phyloP scores from a whole-genome alignment of 1,284 basidiomycete species.

The Ganoderma sinense region DNA sequence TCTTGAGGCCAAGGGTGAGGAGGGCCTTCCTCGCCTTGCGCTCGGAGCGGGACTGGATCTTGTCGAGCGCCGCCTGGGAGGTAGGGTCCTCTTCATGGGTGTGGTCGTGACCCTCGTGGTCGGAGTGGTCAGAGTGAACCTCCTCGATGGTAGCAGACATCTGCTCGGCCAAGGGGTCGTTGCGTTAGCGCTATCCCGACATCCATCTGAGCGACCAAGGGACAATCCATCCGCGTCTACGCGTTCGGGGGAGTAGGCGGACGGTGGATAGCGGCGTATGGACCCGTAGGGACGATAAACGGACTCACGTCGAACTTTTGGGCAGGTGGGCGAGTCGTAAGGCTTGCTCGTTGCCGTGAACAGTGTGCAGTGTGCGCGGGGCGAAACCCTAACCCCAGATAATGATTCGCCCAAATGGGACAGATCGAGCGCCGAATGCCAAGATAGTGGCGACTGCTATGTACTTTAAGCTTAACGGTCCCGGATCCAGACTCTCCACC shows the following conservation, averaged over 20 bases:
- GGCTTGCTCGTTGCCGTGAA: slow-evolving; percentile 47
- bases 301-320: slow-evolving; percentile 34
- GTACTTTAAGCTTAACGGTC: too few relatives aligned
- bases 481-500: too few relatives aligned
- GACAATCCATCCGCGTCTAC: slow-evolving; percentile 39
- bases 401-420: not conserved
- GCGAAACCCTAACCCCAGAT: slow-evolving; percentile 33
- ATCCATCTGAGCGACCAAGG: slow-evolving; percentile 42
- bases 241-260: not conserved
- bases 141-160: slow-evolving; percentile 89
- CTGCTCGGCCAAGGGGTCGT: slow-evolving; percentile 41
- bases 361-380: slow-evolving; percentile 36
- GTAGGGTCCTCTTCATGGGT: slow-evolving; percentile 80
- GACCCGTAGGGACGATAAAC: not conserved
- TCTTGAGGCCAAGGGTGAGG: slow-evolving; percentile 89
- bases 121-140: slow-evolving; percentile 78
- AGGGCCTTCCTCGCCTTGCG: slow-evolving; percentile 92
- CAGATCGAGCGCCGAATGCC: not conserved
- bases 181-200: slow-evolving; percentile 38
- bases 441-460: too few relatives aligned
- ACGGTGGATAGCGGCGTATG: not conserved
- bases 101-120: slow-evolving; percentile 56
- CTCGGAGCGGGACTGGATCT: slow-evolving; percentile 92
- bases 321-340: slow-evolving; percentile 18
- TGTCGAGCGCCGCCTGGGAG: slow-evolving; percentile 87